Evolutionary conservation across 2,329 filamentous ascomycete genomes (phyloP).

Genomic region (Parasarocladium wereldwijsianum): DNA sequence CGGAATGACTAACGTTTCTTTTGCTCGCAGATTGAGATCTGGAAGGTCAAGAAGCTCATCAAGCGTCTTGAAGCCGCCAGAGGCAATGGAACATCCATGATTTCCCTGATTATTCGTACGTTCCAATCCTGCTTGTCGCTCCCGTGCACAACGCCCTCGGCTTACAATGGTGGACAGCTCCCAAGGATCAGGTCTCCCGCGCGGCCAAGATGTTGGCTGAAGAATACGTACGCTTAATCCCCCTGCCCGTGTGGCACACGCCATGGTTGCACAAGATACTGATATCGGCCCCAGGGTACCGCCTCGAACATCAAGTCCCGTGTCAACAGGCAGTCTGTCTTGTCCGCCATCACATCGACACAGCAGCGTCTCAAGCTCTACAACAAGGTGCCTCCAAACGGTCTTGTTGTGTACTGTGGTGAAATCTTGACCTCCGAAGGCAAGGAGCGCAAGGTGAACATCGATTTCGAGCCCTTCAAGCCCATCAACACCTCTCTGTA

Average conservation of each 20-base stretch:
- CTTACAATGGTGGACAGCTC: constrained; percentile 40
- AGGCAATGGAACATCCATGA: constrained; percentile 99
- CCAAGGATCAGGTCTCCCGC: constrained; percentile 94
- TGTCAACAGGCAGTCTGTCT: constrained; percentile 93
- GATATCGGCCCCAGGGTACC: constrained; percentile 54
- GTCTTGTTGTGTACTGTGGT: constrained; percentile 96
- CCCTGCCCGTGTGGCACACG: not conserved
- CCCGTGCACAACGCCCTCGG: not conserved
- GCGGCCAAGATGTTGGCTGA: constrained; percentile 99
- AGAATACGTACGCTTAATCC: constrained; percentile 66
- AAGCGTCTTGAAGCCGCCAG: constrained; percentile 94
- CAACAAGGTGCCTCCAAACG: constrained; percentile 96
- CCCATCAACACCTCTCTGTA: constrained; percentile 99
- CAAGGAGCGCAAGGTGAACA: constrained; percentile 99
- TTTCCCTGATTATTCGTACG: constrained; percentile 95
- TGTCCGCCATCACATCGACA: constrained; percentile 96
- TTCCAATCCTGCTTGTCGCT: constrained; percentile 9
- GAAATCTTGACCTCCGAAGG: constrained; percentile 99
- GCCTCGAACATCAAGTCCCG: constrained; percentile 99
- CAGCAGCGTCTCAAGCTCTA: constrained; percentile 98
- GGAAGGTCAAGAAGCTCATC: constrained; percentile 99
- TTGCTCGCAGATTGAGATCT: constrained; percentile 50
- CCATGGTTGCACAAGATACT: constrained; percentile 1
- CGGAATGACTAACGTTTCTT: not conserved
- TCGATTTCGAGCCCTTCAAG: constrained; percentile 99